phyloP scores from a whole-genome alignment of 2,329 filamentous ascomycete genomes.

The Aspergillus sp. region DNA sequence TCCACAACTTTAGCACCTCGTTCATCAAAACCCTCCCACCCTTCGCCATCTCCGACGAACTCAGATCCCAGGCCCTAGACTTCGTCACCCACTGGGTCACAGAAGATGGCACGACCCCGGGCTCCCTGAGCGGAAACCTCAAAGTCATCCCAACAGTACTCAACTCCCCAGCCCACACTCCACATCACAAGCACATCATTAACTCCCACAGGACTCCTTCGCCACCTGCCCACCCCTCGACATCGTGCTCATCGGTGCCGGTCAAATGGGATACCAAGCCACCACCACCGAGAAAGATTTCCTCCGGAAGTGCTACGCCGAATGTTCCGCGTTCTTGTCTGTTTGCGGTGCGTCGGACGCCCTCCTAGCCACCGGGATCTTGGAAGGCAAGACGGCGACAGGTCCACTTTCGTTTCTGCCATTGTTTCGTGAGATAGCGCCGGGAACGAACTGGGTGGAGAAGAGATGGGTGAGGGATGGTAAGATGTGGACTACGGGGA shows the following conservation, averaged over 20 bases:
- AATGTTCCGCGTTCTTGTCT: background rate
- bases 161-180: fast-evolving
- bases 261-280: background rate
- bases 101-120: background rate
- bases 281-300: background rate
- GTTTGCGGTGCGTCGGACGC: background rate
- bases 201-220: background rate
- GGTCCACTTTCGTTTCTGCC: background rate
- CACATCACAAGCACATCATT: background rate
- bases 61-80: background rate
- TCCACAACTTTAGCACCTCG: background rate
- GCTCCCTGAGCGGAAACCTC: background rate
- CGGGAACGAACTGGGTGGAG: background rate
- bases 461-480: constrained; percentile 6
- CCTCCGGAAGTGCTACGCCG: background rate
- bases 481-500: constrained; percentile 8
- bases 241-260: background rate
- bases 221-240: background rate
- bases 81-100: constrained; percentile 5
- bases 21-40: background rate
- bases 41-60: background rate
- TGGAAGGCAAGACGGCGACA: background rate
- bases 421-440: background rate
- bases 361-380: background rate
- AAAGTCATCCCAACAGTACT: background rate